Conservation (phyloP, 768 basidiomycete species). For the Amanita molliuscula region DNA sequence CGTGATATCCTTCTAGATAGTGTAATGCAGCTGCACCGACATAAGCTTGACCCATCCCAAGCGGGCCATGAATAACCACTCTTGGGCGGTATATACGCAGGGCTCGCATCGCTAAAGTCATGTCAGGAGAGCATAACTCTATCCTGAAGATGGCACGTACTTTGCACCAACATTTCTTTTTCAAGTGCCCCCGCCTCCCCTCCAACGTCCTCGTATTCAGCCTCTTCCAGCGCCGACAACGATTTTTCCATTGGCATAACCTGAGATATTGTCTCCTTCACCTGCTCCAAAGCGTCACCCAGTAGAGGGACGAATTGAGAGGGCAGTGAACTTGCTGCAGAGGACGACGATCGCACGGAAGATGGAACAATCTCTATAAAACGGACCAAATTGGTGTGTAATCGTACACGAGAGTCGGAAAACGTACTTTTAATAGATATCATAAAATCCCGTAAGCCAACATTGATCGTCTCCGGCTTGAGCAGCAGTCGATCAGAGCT, state of each 20-base stretch:
- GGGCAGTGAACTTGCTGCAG: constrained; percentile 78
- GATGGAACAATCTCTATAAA: constrained; percentile 88
- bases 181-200: constrained; percentile 79
- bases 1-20: constrained; percentile 90
- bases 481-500: constrained; percentile 77
- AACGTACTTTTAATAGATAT: constrained; percentile 87
- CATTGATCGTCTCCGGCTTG: constrained; percentile 75
- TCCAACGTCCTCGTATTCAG: constrained; percentile 77
- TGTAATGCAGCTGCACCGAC: constrained; percentile 87
- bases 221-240: constrained; percentile 84
- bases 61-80: constrained; percentile 67
- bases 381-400: constrained; percentile 8
- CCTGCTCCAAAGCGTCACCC: constrained; percentile 51
- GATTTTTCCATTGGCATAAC: constrained; percentile 78
- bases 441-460: constrained; percentile 91
- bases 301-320: constrained; percentile 76
- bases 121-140: not conserved
- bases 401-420: constrained; percentile 1
- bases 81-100: constrained; percentile 86
- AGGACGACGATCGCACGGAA: constrained; percentile 83
- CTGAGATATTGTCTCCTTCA: constrained; percentile 60
- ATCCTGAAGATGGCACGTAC: constrained; percentile 29
- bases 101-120: constrained; percentile 72
- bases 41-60: constrained; percentile 88
- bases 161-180: constrained; percentile 80